phyloP scores from a whole-genome alignment of 2,329 filamentous ascomycete species.

The Xylariaceae sp. region DNA sequence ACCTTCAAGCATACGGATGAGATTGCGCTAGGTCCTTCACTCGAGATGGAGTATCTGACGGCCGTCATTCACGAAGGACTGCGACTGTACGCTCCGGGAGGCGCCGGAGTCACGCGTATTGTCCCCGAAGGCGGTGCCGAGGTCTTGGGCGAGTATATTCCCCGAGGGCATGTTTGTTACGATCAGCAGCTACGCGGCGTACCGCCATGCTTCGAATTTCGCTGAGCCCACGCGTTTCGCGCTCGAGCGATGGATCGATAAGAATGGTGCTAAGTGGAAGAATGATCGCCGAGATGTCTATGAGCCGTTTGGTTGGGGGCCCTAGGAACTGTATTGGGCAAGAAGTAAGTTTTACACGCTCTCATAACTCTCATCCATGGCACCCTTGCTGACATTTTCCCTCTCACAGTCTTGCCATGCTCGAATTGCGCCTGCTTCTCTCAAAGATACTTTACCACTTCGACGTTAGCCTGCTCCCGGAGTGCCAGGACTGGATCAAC shows the following conservation, averaged over 20 bases:
- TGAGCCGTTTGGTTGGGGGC: not conserved
- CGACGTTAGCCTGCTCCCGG: not conserved
- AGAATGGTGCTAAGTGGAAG: not conserved
- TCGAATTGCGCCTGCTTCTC: not conserved
- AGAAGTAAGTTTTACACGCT: conserved; percentile 28
- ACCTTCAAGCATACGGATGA: not conserved
- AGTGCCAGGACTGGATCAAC: not conserved
- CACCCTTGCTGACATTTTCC: not conserved
- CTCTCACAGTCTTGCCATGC: not conserved
- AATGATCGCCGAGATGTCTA: not conserved
- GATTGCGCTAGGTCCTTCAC: not conserved
- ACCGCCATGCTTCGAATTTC: conserved; percentile 1
- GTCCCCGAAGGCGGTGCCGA: not conserved
- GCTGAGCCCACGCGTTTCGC: not conserved
- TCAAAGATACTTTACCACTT: not conserved
- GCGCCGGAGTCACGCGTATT: not conserved
- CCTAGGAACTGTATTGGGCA: conserved; percentile 8
- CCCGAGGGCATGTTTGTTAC: conserved; percentile 1
- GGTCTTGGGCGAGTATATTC: not conserved
- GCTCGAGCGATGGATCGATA: not conserved
- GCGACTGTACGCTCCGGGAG: not conserved
- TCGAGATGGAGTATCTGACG: conserved; percentile 1
- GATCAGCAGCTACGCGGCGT: not conserved
- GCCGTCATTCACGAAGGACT: conserved; percentile 1
- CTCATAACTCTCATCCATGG: not conserved